These are phyloP conservation scores for Melastoma candidum DNA, from an alignment of 441 rosid species.

Conservation along the genomic window DNA sequence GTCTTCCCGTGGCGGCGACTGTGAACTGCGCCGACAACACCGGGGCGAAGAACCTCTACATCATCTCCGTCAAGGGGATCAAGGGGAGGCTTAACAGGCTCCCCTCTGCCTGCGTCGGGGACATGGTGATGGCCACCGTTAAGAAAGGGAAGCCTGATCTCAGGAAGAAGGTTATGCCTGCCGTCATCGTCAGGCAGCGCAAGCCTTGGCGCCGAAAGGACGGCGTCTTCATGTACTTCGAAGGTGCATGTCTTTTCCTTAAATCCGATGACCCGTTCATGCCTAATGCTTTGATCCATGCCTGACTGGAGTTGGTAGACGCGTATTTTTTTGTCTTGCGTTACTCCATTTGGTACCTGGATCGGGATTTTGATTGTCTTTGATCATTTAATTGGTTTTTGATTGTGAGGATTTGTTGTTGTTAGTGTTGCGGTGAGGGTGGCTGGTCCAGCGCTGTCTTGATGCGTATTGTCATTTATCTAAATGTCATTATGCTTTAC, in stretches of 20 bases:
- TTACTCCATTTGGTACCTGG: too few species aligned
- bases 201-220: slow-evolving; percentile 16
- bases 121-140: slow-evolving; percentile 13
- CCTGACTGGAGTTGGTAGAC: too few species aligned
- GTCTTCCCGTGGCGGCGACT: slow-evolving; percentile 17
- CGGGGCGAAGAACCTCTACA: slow-evolving; percentile 11
- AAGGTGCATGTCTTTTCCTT: slow-evolving; percentile 1
- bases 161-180: slow-evolving; percentile 13
- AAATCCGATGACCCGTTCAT: too few species aligned
- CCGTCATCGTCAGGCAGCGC: slow-evolving; percentile 14
- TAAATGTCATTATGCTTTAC: neutral
- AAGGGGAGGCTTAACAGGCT: slow-evolving; percentile 13
- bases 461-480: slow-evolving; percentile 6
- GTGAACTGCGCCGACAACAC: slow-evolving; percentile 19
- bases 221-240: slow-evolving; percentile 10
- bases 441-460: slow-evolving; percentile 22
- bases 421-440: neutral
- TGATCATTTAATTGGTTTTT: too few species aligned
- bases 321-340: too few species aligned
- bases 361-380: too few species aligned
- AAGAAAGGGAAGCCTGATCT: slow-evolving; percentile 16
- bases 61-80: slow-evolving; percentile 15
- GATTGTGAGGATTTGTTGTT: too few species aligned
- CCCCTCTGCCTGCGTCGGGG: neutral
- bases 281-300: too few species aligned